Conservation (phyloP, 176 grass and related monocot species). For the Leersia perrieri region DNA sequence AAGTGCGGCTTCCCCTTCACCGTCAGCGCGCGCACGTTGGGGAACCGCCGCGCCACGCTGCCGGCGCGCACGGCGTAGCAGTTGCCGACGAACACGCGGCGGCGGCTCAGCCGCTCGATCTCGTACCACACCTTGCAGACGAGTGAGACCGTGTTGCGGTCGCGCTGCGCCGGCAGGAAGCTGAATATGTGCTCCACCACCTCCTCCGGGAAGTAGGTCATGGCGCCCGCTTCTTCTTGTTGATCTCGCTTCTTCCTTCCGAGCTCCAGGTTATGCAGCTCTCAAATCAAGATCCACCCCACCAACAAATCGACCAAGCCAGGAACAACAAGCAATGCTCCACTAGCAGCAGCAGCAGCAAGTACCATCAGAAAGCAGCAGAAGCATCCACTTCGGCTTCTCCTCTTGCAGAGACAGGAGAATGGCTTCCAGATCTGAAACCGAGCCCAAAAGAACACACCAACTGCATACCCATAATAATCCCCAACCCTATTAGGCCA, state of each 20-base stretch:
- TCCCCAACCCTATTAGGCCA: conserved; percentile 35
- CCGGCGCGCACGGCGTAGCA: conserved; percentile 57
- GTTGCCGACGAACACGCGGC: conserved; percentile 64
- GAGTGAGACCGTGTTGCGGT: conserved; percentile 65
- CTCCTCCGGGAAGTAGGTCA: conserved; percentile 90
- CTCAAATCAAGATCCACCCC: neutral
- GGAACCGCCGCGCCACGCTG: conserved; percentile 47
- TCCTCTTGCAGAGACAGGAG: neutral
- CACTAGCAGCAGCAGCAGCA: too few species aligned
- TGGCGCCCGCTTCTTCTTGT: conserved; percentile 24
- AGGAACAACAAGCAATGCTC: neutral
- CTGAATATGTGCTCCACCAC: conserved; percentile 90
- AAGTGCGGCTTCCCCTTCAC: conserved; percentile 92
- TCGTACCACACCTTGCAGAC: conserved; percentile 83
- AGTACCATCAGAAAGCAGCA: conserved; percentile 9
- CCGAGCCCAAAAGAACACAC: too few species aligned
- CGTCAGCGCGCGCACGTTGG: conserved; percentile 37
- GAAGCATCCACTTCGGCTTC: neutral
- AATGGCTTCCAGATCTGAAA: conserved; percentile 33
- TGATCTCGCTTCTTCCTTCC: neutral
- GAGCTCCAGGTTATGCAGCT: neutral
- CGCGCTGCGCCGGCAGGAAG: conserved; percentile 57
- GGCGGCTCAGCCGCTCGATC: conserved; percentile 68
- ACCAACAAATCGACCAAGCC: neutral
- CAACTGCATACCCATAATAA: too few species aligned